Evolutionary conservation across 768 basidiomycete genomes (phyloP).

Genomic region (Boletus huronensis): DNA sequence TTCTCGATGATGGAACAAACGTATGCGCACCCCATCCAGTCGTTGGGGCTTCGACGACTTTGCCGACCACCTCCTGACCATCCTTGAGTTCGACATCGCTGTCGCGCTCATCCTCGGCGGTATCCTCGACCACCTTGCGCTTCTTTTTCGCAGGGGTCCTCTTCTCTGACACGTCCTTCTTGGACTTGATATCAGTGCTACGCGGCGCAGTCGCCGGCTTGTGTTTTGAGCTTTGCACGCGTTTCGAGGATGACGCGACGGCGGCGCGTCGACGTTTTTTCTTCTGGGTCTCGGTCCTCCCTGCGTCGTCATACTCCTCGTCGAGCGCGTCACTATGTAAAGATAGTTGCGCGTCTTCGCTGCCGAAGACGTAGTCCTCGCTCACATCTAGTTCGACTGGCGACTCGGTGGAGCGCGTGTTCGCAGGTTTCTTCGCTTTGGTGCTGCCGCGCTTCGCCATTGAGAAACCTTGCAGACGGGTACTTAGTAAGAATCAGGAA

Average conservation of each 20-base stretch:
- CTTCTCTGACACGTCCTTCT: slow-evolving; percentile 21
- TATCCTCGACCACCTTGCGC: slow-evolving; percentile 17
- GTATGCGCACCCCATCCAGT: slow-evolving; percentile 62
- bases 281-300: slow-evolving; percentile 5
- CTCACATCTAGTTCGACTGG: slow-evolving; percentile 7
- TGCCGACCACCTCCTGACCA: slow-evolving; percentile 69
- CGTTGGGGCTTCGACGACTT: slow-evolving; percentile 76
- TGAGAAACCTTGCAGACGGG: no score
- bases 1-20: background rate
- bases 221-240: slow-evolving; percentile 19
- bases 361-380: slow-evolving; percentile 9
- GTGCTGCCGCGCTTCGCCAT: slow-evolving; percentile 16
- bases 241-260: slow-evolving; percentile 25
- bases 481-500: no score
- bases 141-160: slow-evolving; percentile 24
- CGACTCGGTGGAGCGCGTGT: background rate
- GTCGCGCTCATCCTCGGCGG: slow-evolving; percentile 27
- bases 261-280: slow-evolving; percentile 22
- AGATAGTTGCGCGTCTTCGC: slow-evolving; percentile 15
- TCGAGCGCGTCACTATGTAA: slow-evolving; percentile 47
- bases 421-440: slow-evolving; percentile 2
- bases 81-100: slow-evolving; percentile 50
- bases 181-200: slow-evolving; percentile 13
- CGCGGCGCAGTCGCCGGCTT: background rate
- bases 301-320: slow-evolving; percentile 31